These are phyloP conservation scores for Podaxis pistillaris DNA, from an alignment of 768 basidiomycete species.

Conservation along the genomic window DNA sequence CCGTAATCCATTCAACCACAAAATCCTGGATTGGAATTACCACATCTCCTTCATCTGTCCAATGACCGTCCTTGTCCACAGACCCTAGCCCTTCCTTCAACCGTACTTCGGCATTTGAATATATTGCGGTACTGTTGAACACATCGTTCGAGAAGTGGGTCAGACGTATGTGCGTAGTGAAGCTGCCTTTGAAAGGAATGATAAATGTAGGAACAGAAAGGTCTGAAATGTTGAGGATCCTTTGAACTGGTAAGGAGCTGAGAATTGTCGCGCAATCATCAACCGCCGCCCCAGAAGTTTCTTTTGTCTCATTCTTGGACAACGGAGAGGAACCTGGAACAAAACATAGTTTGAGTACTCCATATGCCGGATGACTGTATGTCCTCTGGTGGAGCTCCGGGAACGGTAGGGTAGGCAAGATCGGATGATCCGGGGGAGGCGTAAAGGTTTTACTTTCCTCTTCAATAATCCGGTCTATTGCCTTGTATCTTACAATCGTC, in stretches of 20 bases:
- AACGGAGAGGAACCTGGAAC: not conserved
- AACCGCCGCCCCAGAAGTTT: not conserved
- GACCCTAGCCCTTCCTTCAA: slow-evolving; percentile 23
- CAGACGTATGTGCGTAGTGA: slow-evolving; percentile 35
- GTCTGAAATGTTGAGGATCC: slow-evolving; percentile 26
- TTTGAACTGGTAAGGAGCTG: slow-evolving; percentile 16
- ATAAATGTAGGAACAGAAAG: slow-evolving; percentile 31
- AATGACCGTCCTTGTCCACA: slow-evolving; percentile 6
- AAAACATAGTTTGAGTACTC: not conserved
- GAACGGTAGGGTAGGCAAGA: not conserved
- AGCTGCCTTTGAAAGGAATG: slow-evolving; percentile 31
- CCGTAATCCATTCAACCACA: slow-evolving; percentile 37
- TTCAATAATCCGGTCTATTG: not conserved
- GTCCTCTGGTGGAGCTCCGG: not conserved
- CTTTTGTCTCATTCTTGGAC: no score
- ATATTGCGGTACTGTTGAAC: slow-evolving; percentile 38
- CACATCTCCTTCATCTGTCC: slow-evolving; percentile 26
- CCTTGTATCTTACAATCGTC: not conserved
- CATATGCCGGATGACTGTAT: not conserved
- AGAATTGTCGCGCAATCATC: not conserved
- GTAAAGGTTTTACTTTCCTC: not conserved
- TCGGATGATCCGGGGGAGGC: not conserved
- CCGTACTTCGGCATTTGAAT: slow-evolving; percentile 34
- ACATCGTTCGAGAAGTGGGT: slow-evolving; percentile 35
- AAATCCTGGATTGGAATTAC: slow-evolving; percentile 32